phyloP scores from a whole-genome alignment of 75 land plant species.

The Larix kaempferi region DNA sequence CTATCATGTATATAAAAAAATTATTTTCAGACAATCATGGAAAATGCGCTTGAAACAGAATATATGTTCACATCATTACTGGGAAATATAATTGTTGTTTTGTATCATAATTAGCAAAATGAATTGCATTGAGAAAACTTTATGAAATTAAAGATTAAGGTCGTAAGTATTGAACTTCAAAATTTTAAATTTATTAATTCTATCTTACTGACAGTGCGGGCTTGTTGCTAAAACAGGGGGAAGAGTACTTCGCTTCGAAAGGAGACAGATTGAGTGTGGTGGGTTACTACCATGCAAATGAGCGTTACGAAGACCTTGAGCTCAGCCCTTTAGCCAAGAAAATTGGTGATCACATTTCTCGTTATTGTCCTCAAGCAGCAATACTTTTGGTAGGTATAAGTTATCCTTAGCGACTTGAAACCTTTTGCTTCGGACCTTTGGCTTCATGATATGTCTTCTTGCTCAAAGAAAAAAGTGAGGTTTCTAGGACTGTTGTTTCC shows the following conservation, averaged over 20 bases:
- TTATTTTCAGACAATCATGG: neutral
- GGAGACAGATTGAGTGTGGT: conserved; percentile 56
- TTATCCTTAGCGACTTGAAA: neutral
- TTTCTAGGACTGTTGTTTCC: neutral
- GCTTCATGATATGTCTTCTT: neutral
- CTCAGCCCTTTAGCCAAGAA: conserved; percentile 65
- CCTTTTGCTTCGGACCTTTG: neutral
- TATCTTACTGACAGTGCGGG: neutral
- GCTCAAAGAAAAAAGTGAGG: neutral
- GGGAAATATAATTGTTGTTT: neutral
- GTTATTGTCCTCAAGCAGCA: conserved; percentile 76
- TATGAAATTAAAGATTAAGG: neutral
- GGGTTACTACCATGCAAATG: conserved; percentile 97
- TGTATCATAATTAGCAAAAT: neutral
- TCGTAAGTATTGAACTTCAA: too few relatives aligned
- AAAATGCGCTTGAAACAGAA: neutral
- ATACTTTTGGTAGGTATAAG: conserved; percentile 59
- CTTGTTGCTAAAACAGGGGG: conserved; percentile 41
- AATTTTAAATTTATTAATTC: too few relatives aligned
- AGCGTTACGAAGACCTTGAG: conserved; percentile 76
- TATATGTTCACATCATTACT: neutral
- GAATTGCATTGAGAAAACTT: neutral
- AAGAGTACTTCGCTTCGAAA: conserved; percentile 50
- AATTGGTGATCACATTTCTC: conserved; percentile 92
- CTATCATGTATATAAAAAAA: neutral